Conservation (phyloP, 352 stramenopile genomes). For the Phytophthora uliginosa region DNA sequence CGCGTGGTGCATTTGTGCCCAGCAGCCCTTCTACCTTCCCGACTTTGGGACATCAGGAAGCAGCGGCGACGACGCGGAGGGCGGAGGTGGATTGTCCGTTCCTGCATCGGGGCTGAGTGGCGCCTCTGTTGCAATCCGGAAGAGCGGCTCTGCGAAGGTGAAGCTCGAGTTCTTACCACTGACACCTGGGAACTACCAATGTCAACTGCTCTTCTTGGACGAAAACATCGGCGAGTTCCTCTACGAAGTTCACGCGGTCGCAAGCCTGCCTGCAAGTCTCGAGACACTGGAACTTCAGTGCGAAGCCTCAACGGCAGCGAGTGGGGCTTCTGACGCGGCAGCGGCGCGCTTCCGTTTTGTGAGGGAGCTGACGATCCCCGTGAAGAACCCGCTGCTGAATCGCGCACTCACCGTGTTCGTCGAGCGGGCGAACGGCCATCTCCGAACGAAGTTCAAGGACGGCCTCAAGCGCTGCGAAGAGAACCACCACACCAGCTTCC, state of each 20-base stretch:
- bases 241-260: conserved; percentile 90
- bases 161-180: conserved; percentile 93
- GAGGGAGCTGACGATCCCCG: conserved; percentile 81
- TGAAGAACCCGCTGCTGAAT: conserved; percentile 84
- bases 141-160: conserved; percentile 67
- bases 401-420: conserved; percentile 75
- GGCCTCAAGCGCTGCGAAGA: conserved; percentile 85
- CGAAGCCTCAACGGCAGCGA: conserved; percentile 42
- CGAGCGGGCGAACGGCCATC: conserved; percentile 73
- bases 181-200: conserved; percentile 89
- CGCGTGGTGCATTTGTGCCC: conserved; percentile 69
- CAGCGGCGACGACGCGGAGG: conserved; percentile 27
- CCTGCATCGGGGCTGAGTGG: conserved; percentile 26
- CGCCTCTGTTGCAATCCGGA: conserved; percentile 47
- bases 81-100: conserved; percentile 11
- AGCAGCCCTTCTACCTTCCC: conserved; percentile 82
- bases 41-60: conserved; percentile 58
- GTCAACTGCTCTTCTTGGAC: conserved; percentile 93
- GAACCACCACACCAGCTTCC: conserved; percentile 68
- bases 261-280: conserved; percentile 77
- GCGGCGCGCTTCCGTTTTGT: conserved; percentile 60
- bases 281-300: conserved; percentile 89
- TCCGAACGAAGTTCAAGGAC: conserved; percentile 84
- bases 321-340: conserved; percentile 1
- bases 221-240: conserved; percentile 95